Base-by-base conservation (phyloP, 129 eudicot genomes). In the Lonicera japonica region DNA sequence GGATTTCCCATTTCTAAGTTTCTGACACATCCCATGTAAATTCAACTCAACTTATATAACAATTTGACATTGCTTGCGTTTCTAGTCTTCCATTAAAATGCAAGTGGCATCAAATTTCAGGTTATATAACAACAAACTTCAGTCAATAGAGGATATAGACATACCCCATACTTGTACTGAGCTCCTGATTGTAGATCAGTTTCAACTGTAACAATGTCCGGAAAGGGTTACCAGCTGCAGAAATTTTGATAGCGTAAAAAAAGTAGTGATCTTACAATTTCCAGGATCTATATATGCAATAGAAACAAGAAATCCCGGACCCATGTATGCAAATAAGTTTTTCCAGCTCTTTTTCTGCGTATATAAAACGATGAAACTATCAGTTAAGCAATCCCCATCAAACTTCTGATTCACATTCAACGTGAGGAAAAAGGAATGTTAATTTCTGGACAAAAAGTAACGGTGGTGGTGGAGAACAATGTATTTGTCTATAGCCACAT, bases 281-380 rank as follows among this genome's bases (percentile, higher is more conserved):
- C 99, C 99, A 24, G 99, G 99, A 81, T 94, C 99, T 23, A 94
- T 94, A 45, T 94, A 94, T 43, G 99, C 99, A 54, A 94, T 94
- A 36, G 91, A 88, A 68, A 94, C 99, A 48, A 94, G 96, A 74
- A 94, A 94, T 16, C 99, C 99, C 36, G 99, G 99, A 11, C 99
- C 99, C 83, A 94, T 71, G 63, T 94, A 94, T 7, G 96, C 70
- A 61, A 94, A 83, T 2, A 94, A 73, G 75, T 94, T 94, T 77
- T 80, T 94, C 99, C 99, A 94, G 81, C 96, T 79, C 54, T 77
- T 80, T 58, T 81, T 83, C 99, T 94, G 99, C 77, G 68, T 15
- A 70, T 57, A 24, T 55, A 45, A 72, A 38, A 63, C 21, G 24
- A 48, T 12, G 8, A 43, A 36, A 25, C 68, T 41, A 67, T 67